These are phyloP conservation scores for Rubia peregrina DNA, from an alignment of 305 asterid species.

Conservation along the genomic window DNA sequence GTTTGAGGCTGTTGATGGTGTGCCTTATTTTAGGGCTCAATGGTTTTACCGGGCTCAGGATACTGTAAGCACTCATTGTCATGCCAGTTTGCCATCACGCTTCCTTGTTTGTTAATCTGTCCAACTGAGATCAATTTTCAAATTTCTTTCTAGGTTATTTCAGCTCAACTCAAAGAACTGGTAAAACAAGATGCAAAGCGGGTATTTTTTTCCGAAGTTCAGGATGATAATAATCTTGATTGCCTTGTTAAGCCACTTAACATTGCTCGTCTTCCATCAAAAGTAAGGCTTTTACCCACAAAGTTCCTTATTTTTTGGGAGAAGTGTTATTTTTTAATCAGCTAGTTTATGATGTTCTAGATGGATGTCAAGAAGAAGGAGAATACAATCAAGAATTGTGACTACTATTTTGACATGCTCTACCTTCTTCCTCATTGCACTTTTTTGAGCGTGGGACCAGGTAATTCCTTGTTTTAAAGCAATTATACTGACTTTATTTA, in stretches of 20 bases:
- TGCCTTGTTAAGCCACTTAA: slow-evolving; percentile 24
- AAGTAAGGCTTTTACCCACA: slow-evolving; percentile 15
- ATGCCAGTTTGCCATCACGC: not conserved
- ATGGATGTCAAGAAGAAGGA: slow-evolving; percentile 13
- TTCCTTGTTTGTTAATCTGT: not conserved
- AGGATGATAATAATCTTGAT: slow-evolving; percentile 40
- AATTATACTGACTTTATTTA: not conserved
- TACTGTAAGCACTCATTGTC: slow-evolving; percentile 38
- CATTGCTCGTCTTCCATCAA: slow-evolving; percentile 23
- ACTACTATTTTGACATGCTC: slow-evolving; percentile 30
- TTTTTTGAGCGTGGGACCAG: slow-evolving; percentile 23
- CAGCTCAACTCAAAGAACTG: slow-evolving; percentile 24
- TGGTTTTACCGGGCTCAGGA: slow-evolving; percentile 72
- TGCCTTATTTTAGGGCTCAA: slow-evolving; percentile 47
- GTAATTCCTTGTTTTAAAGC: slow-evolving; percentile 10
- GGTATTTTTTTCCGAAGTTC: slow-evolving; percentile 60
- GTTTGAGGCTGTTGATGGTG: slow-evolving; percentile 49
- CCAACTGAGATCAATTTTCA: slow-evolving; percentile 12
- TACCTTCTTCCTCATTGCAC: slow-evolving; percentile 26
- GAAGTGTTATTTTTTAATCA: not conserved
- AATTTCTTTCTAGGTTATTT: slow-evolving; percentile 37
- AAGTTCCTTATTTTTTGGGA: not conserved
- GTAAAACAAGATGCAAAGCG: slow-evolving; percentile 31
- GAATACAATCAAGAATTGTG: slow-evolving; percentile 13
- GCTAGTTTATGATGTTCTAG: slow-evolving; percentile 13